Evolutionary conservation across 495 filamentous ascomycete genomes (phyloP), one percentile per base, ranked within the genome.

Genomic region (Cercophora sp.): DNA sequence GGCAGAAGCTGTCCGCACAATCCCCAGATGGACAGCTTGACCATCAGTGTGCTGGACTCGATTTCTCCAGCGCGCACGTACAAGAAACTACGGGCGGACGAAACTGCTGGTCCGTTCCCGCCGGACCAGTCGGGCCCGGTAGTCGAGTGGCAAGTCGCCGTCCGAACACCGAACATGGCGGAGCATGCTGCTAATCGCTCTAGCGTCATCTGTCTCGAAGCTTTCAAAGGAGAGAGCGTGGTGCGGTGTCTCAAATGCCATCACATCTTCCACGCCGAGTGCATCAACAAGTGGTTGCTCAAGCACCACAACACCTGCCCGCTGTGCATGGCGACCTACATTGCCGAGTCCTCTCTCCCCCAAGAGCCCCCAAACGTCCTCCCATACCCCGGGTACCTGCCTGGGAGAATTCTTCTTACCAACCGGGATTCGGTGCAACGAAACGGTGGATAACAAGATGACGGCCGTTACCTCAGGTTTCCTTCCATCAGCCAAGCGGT

Each of bases 251-350:
- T 56, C 10, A 46, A 42, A 9, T 56, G 54, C 34, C 37, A 51
- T 32, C 54, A 56, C 19, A 43, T 56, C 25, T 56, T 56, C 35
- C 54, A 56, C 47, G 29, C 54, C 10, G 41, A 26, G 37, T 56
- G 54, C 24, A 56, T 56, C 40, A 20, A 25, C 18, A 19, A 25
- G 27, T 56, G 54, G 54, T 32, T 51, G 32, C 23, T 41, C 8
- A 44, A 35, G 18, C 47, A 43, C 18, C 54, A 51, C 47, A 16
- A 43, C 16, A 51, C 54, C 20, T 56, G 54, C 15, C 54, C 54
- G 8, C 34, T 56, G 5, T 51, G 53, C 23, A 44, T 31, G 15
- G 53, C 53, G 13, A 3, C 5, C 13, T 42, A 42, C 18, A 19
- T 42, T 5, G 16, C 39, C 3, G 15, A 19, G 4, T 8, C 5